A percentile compares a stretch with the other conserved stretches of the same genome.
Evolutionary conservation across 2,329 filamentous ascomycete species (phyloP).

Genomic region (Aaosphaeria arxii): DNA sequence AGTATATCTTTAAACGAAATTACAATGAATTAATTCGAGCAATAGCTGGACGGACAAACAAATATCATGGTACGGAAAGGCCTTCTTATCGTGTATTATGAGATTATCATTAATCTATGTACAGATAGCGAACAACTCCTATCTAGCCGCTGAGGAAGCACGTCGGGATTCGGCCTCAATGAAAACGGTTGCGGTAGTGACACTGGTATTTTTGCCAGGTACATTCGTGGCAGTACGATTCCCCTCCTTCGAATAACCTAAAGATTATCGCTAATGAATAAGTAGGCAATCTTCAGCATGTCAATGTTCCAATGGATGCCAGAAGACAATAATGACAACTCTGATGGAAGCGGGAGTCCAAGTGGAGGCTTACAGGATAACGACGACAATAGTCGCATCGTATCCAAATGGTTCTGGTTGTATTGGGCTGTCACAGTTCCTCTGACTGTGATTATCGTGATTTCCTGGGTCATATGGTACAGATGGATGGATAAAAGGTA

Average conservation of each 20-base stretch:
- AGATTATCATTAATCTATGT: neutral
- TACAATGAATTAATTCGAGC: neutral
- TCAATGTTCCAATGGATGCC: conserved; percentile 1
- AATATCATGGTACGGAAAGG: neutral
- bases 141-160: neutral
- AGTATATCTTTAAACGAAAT: neutral
- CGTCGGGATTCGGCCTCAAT: conserved; percentile 30
- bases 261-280: neutral
- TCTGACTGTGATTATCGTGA: conserved; percentile 1
- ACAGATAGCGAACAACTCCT: conserved; percentile 1
- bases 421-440: conserved; percentile 6
- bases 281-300: conserved; percentile 2
- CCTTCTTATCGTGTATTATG: neutral
- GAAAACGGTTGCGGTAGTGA: conserved; percentile 39
- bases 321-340: neutral
- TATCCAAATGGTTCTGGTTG: conserved; percentile 4
- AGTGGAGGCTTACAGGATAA: neutral
- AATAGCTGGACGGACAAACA: conserved; percentile 1
- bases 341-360: neutral
- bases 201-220: conserved; percentile 39
- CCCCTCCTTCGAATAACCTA: neutral
- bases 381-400: neutral
- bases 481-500: neutral
- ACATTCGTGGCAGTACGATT: conserved; percentile 35
- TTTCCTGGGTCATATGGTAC: conserved; percentile 1